Conservation (phyloP, 495 filamentous ascomycete genomes). For the Penicillium maclennaniae region DNA sequence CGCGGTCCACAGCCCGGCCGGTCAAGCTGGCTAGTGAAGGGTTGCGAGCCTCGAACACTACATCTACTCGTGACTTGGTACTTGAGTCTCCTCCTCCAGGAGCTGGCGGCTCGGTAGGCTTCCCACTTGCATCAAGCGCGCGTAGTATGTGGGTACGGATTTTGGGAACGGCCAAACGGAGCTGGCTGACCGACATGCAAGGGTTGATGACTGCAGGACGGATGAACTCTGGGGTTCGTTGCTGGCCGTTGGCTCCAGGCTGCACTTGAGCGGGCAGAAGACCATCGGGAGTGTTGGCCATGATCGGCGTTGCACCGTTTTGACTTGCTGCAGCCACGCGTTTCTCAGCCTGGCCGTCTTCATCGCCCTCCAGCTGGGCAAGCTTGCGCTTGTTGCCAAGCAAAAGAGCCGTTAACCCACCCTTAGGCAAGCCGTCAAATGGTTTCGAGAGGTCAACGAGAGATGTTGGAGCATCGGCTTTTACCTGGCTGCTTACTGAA, state of each 20-base stretch:
- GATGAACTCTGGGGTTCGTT: constrained; percentile 79
- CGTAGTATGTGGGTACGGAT: constrained; percentile 73
- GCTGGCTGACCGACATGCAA: constrained; percentile 71
- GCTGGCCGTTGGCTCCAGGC: constrained; percentile 52
- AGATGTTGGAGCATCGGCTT: constrained; percentile 74
- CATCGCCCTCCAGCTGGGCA: constrained; percentile 59
- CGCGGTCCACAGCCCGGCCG: constrained; percentile 56
- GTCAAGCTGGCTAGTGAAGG: constrained; percentile 55
- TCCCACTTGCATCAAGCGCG: constrained; percentile 43
- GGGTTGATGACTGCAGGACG: constrained; percentile 84
- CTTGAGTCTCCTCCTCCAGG: constrained; percentile 50
- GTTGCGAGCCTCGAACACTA: constrained; percentile 72
- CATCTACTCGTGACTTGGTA: constrained; percentile 54
- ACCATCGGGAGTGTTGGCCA: constrained; percentile 73
- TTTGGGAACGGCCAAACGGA: constrained; percentile 87
- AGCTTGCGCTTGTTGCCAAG: constrained; percentile 91
- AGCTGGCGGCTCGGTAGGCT: constrained; percentile 42
- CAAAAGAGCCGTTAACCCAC: constrained; percentile 77
- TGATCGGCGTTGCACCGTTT: constrained; percentile 66
- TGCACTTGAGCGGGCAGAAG: constrained; percentile 61
- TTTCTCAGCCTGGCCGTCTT: constrained; percentile 65
- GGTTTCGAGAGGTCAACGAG: constrained; percentile 91
- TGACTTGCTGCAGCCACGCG: constrained; percentile 52
- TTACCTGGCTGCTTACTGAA: constrained; percentile 53
- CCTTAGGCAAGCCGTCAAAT: constrained; percentile 88